These are phyloP conservation scores for Acorus gramineus DNA, from an alignment of 106 monocot species.

Conservation along the genomic window DNA sequence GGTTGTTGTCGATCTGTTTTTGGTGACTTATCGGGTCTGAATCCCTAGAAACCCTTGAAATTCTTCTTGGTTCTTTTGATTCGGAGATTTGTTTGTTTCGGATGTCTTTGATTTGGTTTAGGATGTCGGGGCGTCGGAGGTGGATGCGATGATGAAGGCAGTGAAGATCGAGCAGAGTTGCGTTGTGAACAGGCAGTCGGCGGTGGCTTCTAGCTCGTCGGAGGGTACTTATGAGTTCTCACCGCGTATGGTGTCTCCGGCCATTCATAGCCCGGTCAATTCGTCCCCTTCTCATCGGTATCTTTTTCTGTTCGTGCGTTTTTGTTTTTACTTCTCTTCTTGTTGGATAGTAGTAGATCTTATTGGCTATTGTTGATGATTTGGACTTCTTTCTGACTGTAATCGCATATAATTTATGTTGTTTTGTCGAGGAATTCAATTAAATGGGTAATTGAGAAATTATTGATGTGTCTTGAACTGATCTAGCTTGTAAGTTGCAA, in stretches of 20 bases:
- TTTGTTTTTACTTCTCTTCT: too few relatives aligned
- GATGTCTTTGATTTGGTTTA: background rate
- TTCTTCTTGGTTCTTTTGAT: background rate
- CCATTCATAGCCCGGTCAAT: conserved; percentile 28
- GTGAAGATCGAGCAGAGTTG: conserved; percentile 47
- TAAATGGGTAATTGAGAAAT: too few relatives aligned
- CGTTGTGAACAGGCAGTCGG: conserved; percentile 72
- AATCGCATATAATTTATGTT: too few relatives aligned
- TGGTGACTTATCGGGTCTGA: too few relatives aligned
- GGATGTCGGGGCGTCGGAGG: background rate
- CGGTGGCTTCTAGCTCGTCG: conserved; percentile 43
- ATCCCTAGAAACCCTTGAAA: too few relatives aligned
- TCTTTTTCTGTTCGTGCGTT: background rate
- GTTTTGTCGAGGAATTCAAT: too few relatives aligned
- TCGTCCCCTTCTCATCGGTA: conserved; percentile 40
- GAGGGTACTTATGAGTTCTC: conserved; percentile 43
- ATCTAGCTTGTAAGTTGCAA: too few relatives aligned
- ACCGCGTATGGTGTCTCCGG: conserved; percentile 20
- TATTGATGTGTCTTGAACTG: too few relatives aligned
- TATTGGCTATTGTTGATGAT: too few relatives aligned
- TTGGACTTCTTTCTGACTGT: too few relatives aligned
- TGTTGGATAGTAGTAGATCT: too few relatives aligned
- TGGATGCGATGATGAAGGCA: conserved; percentile 22
- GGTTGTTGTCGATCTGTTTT: too few relatives aligned
- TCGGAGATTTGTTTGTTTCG: background rate